Percentiles rank a stretch among this genome's conserved stretches.
phyloP scores from a whole-genome alignment of 2,329 filamentous ascomycete species.

The Dactylellina leptospora region DNA sequence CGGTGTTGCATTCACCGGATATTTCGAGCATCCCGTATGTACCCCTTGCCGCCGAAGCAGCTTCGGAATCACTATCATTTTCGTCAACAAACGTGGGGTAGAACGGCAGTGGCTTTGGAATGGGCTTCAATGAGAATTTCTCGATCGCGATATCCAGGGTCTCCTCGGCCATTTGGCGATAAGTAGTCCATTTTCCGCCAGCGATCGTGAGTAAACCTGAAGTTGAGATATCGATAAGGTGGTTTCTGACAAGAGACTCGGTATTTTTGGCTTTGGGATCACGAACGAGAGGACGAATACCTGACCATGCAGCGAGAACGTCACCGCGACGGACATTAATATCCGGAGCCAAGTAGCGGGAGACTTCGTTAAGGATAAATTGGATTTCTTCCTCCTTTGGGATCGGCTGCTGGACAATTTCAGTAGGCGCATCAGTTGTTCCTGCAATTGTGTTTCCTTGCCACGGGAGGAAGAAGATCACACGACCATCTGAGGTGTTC shows the following conservation, averaged over 20 bases:
- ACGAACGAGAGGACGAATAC: constrained; percentile 84
- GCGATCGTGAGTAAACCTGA: constrained; percentile 85
- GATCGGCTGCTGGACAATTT: constrained; percentile 76
- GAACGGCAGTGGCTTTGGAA: constrained; percentile 63
- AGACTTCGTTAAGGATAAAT: constrained; percentile 86
- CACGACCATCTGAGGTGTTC: constrained; percentile 83
- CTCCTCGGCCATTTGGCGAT: constrained; percentile 91
- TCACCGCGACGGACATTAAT: constrained; percentile 85
- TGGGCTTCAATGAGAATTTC: constrained; percentile 71
- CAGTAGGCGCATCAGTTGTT: constrained; percentile 81
- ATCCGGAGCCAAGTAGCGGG: constrained; percentile 81
- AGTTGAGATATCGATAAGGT: constrained; percentile 79
- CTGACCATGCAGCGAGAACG: constrained; percentile 89
- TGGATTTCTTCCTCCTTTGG: constrained; percentile 84
- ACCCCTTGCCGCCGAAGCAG: constrained; percentile 40
- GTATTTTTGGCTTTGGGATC: constrained; percentile 87
- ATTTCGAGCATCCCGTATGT: constrained; percentile 59
- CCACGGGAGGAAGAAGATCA: constrained; percentile 94
- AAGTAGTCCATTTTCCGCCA: constrained; percentile 92
- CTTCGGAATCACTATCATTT: constrained; percentile 36
- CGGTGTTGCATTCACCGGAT: constrained; percentile 81
- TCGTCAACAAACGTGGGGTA: constrained; percentile 48
- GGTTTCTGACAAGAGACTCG: constrained; percentile 85
- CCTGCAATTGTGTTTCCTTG: constrained; percentile 92
- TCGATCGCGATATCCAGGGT: constrained; percentile 81